Base-by-base conservation (phyloP, 2,329 filamentous ascomycete genomes). In the Exophiala alcalophila region DNA sequence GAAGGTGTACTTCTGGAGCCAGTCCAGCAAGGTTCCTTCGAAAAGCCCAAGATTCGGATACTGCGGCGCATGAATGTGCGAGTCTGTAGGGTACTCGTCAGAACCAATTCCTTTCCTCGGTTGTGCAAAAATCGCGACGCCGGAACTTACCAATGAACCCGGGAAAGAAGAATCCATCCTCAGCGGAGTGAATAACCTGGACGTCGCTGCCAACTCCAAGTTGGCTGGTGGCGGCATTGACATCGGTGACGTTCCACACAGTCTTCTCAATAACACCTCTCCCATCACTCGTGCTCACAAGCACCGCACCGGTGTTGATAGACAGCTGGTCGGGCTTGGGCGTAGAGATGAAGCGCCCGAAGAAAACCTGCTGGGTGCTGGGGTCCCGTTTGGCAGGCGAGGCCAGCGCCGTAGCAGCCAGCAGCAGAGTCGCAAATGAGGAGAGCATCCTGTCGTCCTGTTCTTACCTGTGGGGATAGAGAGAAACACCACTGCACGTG, bases 11-110 rank as follows among this genome's bases (percentile, higher is more conserved):
- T 74, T 91, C 58, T 90, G 77, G 4, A 98, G 74, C 92, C 92
- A 98, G 66, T 91, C 84, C 10, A 98, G 77, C 24, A 98, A 80
- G 0, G 90, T 96, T 53, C 89, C 91, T 59, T 91, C 92, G 61
- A 97, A 97, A 50, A 98, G 83, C 46, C 92, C 92, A 1, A 81
- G 80, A 60, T 98, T 98, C 44, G 91, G 88, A 58, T 95, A 96
- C 68, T 98, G 92, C 0, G 90, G 79, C 5, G 92, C 92, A 62
- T 98, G 92, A 44, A 95, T 85, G 63, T 98, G 92, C 2, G 35
- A 33, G 16, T 28, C 32, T 30, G 14, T 5, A 47, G 15, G 6
- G 10, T 5, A n/a, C n/a, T 9, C 23, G 11, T 37, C 38, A 28
- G 12, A n/a, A 21, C 12, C n/a, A 29, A 39, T 12, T n/a, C n/a